Evolutionary conservation across 192 early-diverging fungal genomes (phyloP).

Genomic region (Umbelopsis sp.): DNA sequence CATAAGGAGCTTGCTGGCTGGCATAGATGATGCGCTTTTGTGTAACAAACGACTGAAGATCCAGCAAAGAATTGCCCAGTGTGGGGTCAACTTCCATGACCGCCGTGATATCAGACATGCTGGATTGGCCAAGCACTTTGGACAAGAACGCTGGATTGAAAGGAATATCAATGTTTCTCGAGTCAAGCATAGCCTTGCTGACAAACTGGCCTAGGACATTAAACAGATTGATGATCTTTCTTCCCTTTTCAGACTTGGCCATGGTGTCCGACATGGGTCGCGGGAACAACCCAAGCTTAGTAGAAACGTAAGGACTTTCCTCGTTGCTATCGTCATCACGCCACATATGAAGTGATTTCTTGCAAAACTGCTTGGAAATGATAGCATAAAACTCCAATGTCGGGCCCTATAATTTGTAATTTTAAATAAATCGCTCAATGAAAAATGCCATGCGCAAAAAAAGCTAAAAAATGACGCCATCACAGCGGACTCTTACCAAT

Average conservation of each 20-base stretch:
- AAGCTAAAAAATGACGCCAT: too few species aligned
- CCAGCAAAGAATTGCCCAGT: slow-evolving; percentile 67
- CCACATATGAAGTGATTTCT: slow-evolving; percentile 68
- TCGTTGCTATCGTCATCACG: slow-evolving; percentile 51
- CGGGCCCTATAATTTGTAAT: slow-evolving; percentile 53
- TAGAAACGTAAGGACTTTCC: slow-evolving; percentile 44
- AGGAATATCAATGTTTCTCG: slow-evolving; percentile 82
- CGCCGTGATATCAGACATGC: neutral
- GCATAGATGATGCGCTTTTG: slow-evolving; percentile 62
- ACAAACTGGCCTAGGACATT: slow-evolving; percentile 81
- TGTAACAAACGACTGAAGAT: slow-evolving; percentile 65
- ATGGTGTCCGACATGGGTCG: slow-evolving; percentile 32
- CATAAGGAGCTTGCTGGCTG: slow-evolving; percentile 24
- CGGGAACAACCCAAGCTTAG: slow-evolving; percentile 60
- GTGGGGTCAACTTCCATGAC: slow-evolving; percentile 59
- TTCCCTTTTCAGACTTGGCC: slow-evolving; percentile 45
- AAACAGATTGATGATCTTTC: slow-evolving; percentile 66
- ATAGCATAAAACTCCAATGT: slow-evolving; percentile 91
- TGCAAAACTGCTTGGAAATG: slow-evolving; percentile 76
- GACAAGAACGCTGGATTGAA: slow-evolving; percentile 77
- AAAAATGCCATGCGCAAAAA: too few species aligned
- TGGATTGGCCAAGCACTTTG: slow-evolving; percentile 56
- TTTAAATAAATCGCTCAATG: neutral
- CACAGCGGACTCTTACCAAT: slow-evolving; percentile 41
- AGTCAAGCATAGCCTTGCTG: slow-evolving; percentile 87